These are phyloP conservation scores for Kockiozyma suomiensis DNA, from an alignment of 805 yeast species.

Conservation along the genomic window DNA sequence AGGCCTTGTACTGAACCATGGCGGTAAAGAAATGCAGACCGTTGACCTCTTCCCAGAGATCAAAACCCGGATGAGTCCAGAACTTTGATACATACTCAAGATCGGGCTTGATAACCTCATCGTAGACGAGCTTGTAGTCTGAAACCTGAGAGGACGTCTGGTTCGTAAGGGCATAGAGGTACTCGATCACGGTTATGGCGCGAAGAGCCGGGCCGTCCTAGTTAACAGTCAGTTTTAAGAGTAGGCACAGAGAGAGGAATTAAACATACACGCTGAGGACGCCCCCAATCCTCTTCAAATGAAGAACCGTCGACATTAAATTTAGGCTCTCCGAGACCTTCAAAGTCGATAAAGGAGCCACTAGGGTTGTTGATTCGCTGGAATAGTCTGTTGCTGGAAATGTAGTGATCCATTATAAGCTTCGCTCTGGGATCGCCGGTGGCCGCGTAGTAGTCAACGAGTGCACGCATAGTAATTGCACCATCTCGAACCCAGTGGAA, in stretches of 20 bases:
- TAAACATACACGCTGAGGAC: conserved; percentile 71
- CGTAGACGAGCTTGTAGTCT: conserved; percentile 48
- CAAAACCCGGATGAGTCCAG: conserved; percentile 75
- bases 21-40: conserved; percentile 80
- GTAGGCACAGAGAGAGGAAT: too few relatives aligned
- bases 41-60: conserved; percentile 88
- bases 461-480: conserved; percentile 65
- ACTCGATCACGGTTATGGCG: conserved; percentile 62
- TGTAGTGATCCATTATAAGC: conserved; percentile 57
- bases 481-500: conserved; percentile 92
- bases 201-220: conserved; percentile 88
- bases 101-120: conserved; percentile 65
- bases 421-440: conserved; percentile 37
- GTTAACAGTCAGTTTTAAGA: neutral
- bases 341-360: conserved; percentile 52
- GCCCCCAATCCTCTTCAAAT: conserved; percentile 77
- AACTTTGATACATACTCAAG: conserved; percentile 59
- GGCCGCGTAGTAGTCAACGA: conserved; percentile 60
- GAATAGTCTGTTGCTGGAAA: conserved; percentile 57
- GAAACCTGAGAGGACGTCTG: conserved; percentile 38
- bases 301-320: conserved; percentile 66
- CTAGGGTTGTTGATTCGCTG: conserved; percentile 72
- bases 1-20: conserved; percentile 69
- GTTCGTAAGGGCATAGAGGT: conserved; percentile 49
- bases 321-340: conserved; percentile 88